A percentile compares a stretch with the other conserved stretches of the same genome.
phyloP scores from a whole-genome alignment of 805 yeast genomes.

The Nakazawaea ishiwadae region DNA sequence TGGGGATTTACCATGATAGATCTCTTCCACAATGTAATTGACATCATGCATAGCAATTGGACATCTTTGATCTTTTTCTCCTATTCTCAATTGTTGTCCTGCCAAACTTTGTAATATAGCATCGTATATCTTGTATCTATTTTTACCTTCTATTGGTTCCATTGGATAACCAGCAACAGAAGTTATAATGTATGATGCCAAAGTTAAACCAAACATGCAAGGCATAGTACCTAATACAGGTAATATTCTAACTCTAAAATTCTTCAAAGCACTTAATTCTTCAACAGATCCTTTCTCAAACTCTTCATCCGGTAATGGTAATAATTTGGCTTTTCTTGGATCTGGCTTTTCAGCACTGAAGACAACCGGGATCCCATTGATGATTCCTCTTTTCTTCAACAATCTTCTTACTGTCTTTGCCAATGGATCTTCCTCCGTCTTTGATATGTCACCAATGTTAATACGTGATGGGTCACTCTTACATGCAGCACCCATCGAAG shows the following conservation, averaged over 20 bases:
- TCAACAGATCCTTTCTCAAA: conserved; percentile 77
- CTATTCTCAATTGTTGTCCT: conserved; percentile 80
- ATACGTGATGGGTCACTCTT: conserved; percentile 93
- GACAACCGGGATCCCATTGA: conserved; percentile 75
- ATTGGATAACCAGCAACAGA: conserved; percentile 82
- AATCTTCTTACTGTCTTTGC: conserved; percentile 84
- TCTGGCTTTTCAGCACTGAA: conserved; percentile 97
- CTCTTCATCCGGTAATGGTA: conserved; percentile 84
- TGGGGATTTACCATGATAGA: conserved; percentile 89
- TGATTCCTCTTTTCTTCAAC: conserved; percentile 74
- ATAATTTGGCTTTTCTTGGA: conserved; percentile 81
- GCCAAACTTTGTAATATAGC: conserved; percentile 77
- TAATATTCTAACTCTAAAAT: conserved; percentile 88
- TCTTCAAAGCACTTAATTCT: conserved; percentile 79
- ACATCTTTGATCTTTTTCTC: conserved; percentile 67
- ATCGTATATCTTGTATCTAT: conserved; percentile 81
- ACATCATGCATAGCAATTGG: conserved; percentile 71
- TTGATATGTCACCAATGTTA: conserved; percentile 82
- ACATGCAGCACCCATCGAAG: conserved; percentile 97
- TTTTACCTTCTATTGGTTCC: conserved; percentile 88
- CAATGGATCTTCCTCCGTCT: conserved; percentile 90
- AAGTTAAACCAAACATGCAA: conserved; percentile 87
- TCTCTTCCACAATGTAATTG: conserved; percentile 83
- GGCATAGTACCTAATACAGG: conserved; percentile 98
- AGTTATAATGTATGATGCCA: conserved; percentile 81